A percentile compares a stretch with the other conserved stretches of the same genome.
Conservation (phyloP, 192 early-diverging fungal genomes). For the Coemansia sp. region DNA sequence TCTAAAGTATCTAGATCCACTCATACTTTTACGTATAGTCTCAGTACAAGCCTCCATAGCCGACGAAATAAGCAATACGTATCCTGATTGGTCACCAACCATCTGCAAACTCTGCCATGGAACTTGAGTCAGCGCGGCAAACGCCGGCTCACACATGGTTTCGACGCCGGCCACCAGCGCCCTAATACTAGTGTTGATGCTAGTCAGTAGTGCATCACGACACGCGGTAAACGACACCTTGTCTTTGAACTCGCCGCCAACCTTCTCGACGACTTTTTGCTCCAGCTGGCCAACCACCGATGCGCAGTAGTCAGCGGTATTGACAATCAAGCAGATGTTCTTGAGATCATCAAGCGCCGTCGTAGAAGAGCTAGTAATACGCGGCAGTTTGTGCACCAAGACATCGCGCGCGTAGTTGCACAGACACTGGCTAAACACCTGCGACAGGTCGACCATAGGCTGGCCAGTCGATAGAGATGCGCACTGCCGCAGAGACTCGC, state of each 20-base stretch:
- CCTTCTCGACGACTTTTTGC: slow-evolving; percentile 82
- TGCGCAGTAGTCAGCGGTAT: slow-evolving; percentile 94
- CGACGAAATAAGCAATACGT: slow-evolving; percentile 69
- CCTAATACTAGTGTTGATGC: slow-evolving; percentile 66
- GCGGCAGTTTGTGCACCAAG: slow-evolving; percentile 70
- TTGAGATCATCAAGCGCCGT: slow-evolving; percentile 63
- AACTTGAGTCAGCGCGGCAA: slow-evolving; percentile 72
- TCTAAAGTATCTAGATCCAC: slow-evolving; percentile 74
- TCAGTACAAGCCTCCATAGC: slow-evolving; percentile 60
- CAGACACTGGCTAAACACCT: slow-evolving; percentile 80
- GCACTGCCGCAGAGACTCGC: slow-evolving; percentile 83
- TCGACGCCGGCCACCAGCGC: slow-evolving; percentile 70
- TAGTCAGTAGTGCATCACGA: slow-evolving; percentile 72
- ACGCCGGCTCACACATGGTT: slow-evolving; percentile 64
- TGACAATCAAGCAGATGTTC: slow-evolving; percentile 77
- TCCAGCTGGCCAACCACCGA: slow-evolving; percentile 84
- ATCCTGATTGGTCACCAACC: slow-evolving; percentile 93
- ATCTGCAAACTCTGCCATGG: slow-evolving; percentile 80
- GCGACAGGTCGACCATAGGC: slow-evolving; percentile 82
- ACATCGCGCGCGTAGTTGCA: slow-evolving; percentile 75
- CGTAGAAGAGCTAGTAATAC: slow-evolving; percentile 61
- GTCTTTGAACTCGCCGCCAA: slow-evolving; percentile 67
- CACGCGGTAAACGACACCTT: slow-evolving; percentile 75
- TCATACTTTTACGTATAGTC: slow-evolving; percentile 63
- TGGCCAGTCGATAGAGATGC: slow-evolving; percentile 81